A percentile compares a stretch with the other conserved stretches of the same genome.
Conservation (phyloP, 192 early-diverging fungal species). For the Rhizoclosmatium globosum region DNA sequence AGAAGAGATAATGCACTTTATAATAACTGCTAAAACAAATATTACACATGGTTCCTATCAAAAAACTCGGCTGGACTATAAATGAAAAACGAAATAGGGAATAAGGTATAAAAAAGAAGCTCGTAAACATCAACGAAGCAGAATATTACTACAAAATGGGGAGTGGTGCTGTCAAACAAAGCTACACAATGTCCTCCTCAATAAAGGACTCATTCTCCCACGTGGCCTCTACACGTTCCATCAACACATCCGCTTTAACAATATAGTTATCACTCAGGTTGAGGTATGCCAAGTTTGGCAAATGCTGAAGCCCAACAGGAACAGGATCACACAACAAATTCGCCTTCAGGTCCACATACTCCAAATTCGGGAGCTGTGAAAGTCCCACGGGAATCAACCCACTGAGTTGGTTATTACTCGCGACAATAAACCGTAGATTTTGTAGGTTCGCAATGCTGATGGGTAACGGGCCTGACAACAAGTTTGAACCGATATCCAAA, state of each 20-base stretch:
- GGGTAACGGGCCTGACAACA: not conserved
- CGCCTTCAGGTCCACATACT: not conserved
- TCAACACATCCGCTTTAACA: not conserved
- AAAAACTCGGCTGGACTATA: too few species aligned
- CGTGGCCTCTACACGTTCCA: not conserved
- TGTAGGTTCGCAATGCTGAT: not conserved
- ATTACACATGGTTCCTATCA: too few species aligned
- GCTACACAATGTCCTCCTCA: not conserved
- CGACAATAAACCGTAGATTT: not conserved
- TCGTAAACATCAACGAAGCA: too few species aligned
- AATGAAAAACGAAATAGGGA: too few species aligned
- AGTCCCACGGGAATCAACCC: not conserved
- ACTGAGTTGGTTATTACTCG: conserved; percentile 1
- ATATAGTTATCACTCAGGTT: not conserved
- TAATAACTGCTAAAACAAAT: too few species aligned
- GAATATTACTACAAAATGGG: too few species aligned
- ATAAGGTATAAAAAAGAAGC: too few species aligned
- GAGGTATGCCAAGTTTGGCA: not conserved
- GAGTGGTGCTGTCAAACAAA: not conserved
- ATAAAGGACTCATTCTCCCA: not conserved
- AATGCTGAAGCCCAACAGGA: not conserved
- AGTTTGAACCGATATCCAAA: conserved; percentile 1
- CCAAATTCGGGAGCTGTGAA: not conserved
- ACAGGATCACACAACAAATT: not conserved
- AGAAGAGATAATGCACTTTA: too few species aligned